Percentiles rank a stretch among this genome's conserved stretches.
Evolutionary conservation across 768 basidiomycete genomes (phyloP).

Genomic region (Boletus rubroflammeus): DNA sequence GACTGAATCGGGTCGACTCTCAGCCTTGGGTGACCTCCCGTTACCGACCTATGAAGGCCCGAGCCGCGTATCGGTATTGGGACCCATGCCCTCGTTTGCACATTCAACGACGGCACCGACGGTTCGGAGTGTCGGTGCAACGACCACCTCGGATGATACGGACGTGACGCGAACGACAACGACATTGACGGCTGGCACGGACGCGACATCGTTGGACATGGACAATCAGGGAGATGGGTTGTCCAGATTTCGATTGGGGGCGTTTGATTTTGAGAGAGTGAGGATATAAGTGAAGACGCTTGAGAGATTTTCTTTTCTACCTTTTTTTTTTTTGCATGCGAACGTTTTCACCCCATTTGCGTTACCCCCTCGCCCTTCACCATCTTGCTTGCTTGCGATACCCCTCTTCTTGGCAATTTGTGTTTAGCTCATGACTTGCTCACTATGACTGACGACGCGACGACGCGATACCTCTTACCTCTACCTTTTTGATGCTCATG

Average conservation of each 20-base stretch:
- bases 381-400: conserved; percentile 12
- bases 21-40: conserved; percentile 22
- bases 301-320: neutral
- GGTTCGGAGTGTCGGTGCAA: conserved; percentile 31
- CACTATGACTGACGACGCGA: conserved; percentile 4
- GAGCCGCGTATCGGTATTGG: conserved; percentile 28
- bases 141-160: conserved; percentile 31
- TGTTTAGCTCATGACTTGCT: conserved; percentile 1
- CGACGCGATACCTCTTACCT: conserved; percentile 10
- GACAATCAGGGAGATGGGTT: conserved; percentile 9
- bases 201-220: conserved; percentile 4
- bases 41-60: conserved; percentile 5
- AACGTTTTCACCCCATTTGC: conserved; percentile 1
- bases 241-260: conserved; percentile 12
- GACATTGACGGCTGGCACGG: conserved; percentile 16
- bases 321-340: neutral
- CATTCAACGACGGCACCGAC: conserved; percentile 28
- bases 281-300: conserved; percentile 2
- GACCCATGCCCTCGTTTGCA: conserved; percentile 33
- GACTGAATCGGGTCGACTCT: conserved; percentile 20
- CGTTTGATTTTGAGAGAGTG: conserved; percentile 23
- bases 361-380: conserved; percentile 3
- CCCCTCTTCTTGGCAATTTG: neutral
- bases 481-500: neutral
- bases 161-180: conserved; percentile 25